Evolutionary conservation across 1,139 yeast genomes (phyloP).

Genomic region (Pichia sp.): DNA sequence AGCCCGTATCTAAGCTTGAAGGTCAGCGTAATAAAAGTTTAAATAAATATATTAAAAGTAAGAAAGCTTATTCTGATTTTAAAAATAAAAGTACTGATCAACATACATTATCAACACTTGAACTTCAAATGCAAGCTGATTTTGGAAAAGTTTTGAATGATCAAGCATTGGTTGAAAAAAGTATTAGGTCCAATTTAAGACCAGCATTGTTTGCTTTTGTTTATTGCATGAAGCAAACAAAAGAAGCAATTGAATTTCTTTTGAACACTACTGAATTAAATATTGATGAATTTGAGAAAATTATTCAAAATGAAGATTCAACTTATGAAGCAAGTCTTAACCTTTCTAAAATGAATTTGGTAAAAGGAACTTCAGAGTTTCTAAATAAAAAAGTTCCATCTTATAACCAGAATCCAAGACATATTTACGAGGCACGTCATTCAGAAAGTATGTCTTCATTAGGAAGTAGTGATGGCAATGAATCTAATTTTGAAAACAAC

Average conservation of each 20-base stretch:
- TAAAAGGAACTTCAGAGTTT: not conserved
- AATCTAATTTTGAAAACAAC: not conserved
- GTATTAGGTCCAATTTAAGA: conserved; percentile 5
- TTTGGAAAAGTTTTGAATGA: conserved; percentile 1
- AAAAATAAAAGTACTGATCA: conserved; percentile 7
- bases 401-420: not conserved
- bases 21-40: conserved; percentile 4
- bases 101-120: not conserved
- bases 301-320: not conserved
- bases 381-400: not conserved
- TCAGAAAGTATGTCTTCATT: not conserved
- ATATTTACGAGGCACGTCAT: not conserved
- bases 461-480: not conserved
- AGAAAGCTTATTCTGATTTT: conserved; percentile 3
- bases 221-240: not conserved
- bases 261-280: not conserved
- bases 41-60: conserved; percentile 1
- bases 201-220: conserved; percentile 8
- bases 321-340: conserved; percentile 2
- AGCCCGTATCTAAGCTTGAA: conserved; percentile 1
- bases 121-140: conserved; percentile 4
- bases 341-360: not conserved
- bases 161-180: conserved; percentile 6
- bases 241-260: not conserved
- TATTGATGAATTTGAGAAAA: conserved; percentile 3